Percentiles rank a stretch among this genome's conserved stretches.
Evolutionary conservation across 768 basidiomycete species (phyloP).

Genomic region (Macrolepiota fuliginosa): DNA sequence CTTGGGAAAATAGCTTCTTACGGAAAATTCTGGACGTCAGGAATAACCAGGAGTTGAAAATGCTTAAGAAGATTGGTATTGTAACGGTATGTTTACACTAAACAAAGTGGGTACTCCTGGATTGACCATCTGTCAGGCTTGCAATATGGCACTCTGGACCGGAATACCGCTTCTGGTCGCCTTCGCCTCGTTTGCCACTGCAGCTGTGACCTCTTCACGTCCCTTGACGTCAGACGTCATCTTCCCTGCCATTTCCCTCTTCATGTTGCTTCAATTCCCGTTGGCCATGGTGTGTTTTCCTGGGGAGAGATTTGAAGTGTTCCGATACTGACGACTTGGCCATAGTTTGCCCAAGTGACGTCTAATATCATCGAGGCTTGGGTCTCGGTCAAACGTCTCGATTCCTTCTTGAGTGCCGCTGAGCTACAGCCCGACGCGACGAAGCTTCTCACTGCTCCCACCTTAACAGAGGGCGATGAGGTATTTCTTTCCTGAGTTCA

Average conservation of each 20-base stretch:
- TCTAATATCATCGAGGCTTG: constrained; percentile 83
- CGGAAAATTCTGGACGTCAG: constrained; percentile 75
- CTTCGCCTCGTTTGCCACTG: constrained; percentile 79
- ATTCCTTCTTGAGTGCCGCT: constrained; percentile 69
- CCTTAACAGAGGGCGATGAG: constrained; percentile 58
- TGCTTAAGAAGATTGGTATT: constrained; percentile 82
- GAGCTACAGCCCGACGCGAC: constrained; percentile 83
- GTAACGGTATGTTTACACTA: constrained; percentile 46
- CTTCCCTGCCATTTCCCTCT: constrained; percentile 93
- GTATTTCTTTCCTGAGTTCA: constrained; percentile 26
- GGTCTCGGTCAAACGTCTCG: constrained; percentile 79
- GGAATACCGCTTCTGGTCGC: constrained; percentile 76
- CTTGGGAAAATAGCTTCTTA: constrained; percentile 93
- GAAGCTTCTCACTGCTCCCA: constrained; percentile 40
- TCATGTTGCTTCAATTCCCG: constrained; percentile 86
- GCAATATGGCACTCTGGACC: constrained; percentile 62
- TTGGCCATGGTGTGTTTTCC: constrained; percentile 64
- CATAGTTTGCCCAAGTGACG: constrained; percentile 66
- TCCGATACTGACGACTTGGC: constrained; percentile 2
- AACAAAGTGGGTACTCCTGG: background rate
- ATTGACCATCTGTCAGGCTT: constrained; percentile 33
- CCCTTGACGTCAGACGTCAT: constrained; percentile 89
- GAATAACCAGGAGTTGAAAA: constrained; percentile 78
- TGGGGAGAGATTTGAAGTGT: background rate
- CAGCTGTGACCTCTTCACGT: constrained; percentile 54